Percentiles rank a stretch among this genome's conserved stretches.
These are phyloP conservation scores for Protomyces pachydermus DNA, from an alignment of 1,139 yeast species.

Conservation along the genomic window DNA sequence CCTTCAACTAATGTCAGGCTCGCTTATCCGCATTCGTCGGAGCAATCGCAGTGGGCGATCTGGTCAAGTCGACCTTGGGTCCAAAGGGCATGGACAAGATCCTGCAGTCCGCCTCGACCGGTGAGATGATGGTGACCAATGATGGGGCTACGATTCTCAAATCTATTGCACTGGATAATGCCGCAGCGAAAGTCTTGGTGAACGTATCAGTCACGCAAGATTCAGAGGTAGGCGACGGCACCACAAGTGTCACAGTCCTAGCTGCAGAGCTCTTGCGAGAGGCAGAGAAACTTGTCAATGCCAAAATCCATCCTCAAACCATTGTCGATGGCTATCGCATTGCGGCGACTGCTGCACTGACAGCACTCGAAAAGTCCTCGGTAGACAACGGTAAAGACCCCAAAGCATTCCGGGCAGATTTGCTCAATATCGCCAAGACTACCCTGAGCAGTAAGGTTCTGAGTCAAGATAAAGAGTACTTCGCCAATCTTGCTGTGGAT, in stretches of 20 bases:
- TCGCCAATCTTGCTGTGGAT: slow-evolving; percentile 86
- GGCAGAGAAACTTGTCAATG: slow-evolving; percentile 88
- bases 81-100: slow-evolving; percentile 99
- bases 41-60: slow-evolving; percentile 97
- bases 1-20: neutral
- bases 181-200: slow-evolving; percentile 96
- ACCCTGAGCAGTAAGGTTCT: slow-evolving; percentile 89
- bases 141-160: slow-evolving; percentile 98
- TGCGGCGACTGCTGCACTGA: slow-evolving; percentile 76
- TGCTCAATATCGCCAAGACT: slow-evolving; percentile 82
- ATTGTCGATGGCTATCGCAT: slow-evolving; percentile 92
- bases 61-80: slow-evolving; percentile 91
- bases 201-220: slow-evolving; percentile 96
- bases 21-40: slow-evolving; percentile 81
- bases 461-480: slow-evolving; percentile 88
- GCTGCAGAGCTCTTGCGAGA: slow-evolving; percentile 89
- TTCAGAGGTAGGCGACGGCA: slow-evolving; percentile 98
- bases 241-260: slow-evolving; percentile 94
- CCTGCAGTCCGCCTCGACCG: slow-evolving; percentile 78
- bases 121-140: slow-evolving; percentile 76
- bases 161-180: slow-evolving; percentile 91
- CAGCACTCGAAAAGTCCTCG: slow-evolving; percentile 71
- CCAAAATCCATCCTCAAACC: slow-evolving; percentile 95
- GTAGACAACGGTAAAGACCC: slow-evolving; percentile 52
- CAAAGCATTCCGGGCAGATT: slow-evolving; percentile 67